Evolutionary conservation across 2,329 filamentous ascomycete species (phyloP), one percentile per base, ranked within the genome.

Genomic region (Diaporthe citrichinensis): DNA sequence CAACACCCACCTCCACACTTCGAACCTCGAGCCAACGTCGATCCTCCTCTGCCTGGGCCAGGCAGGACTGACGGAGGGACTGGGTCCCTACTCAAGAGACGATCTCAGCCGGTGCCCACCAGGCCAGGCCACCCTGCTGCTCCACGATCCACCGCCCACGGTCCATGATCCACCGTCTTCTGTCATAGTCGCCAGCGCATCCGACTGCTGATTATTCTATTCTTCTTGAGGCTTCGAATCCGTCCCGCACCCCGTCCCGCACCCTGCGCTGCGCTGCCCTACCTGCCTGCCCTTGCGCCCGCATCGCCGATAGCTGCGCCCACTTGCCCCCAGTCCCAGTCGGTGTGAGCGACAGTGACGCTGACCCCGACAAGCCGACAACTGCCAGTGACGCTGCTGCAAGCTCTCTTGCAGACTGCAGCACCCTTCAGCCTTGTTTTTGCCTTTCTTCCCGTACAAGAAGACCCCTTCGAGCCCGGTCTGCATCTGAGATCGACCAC

Each of bases 131-230:
- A 65, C 71, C 51, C 61, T 55, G 58, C 46, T 73, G 71, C 71
- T 73, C 71, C 71, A 73, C 46, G 58, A 67, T 73, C 65, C 65
- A 69, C 65, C n/a, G 65, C 65, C 49, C 49, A 69, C 49, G 65
- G 46, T 39, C 65, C 65, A 53, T 69, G 65, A 55, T 55, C 65
- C 65, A 69, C 65, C 23, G 10, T 69, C 71, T 65, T 73, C 71
- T 73, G 71, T 73, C 71, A 73, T 65, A 53, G 34, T 69, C 65
- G 65, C 65, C 65, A 69, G 65, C 65, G 65, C 65, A 69, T 69
- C 65, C 65, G 65, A 41, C 65, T 69, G 49, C 49, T 69, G 49
- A 69, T 69, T 41, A 69, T 69, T 69, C 65, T 14, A 53, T 39
- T 69, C 65, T 69, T 69, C 65, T 41, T 69, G 65, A 69, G 65